Conservation (phyloP, 2,329 filamentous ascomycete genomes). For the Talaromyces sp. region DNA sequence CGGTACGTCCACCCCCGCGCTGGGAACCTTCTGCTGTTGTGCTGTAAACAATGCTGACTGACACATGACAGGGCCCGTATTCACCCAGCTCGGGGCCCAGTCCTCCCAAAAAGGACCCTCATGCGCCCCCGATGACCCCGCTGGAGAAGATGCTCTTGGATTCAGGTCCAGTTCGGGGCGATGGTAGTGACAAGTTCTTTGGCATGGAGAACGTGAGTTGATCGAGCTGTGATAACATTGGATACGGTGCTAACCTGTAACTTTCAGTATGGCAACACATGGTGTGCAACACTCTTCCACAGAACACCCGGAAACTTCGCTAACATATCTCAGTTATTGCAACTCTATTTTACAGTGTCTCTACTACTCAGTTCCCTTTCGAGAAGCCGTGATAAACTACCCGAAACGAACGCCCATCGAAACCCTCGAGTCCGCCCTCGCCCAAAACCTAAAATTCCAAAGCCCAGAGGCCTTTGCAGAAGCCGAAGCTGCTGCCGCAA, state of each 20-base stretch:
- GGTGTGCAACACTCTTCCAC: constrained; percentile 52
- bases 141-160: constrained; percentile 73
- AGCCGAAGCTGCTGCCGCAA: constrained; percentile 45
- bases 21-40: not conserved
- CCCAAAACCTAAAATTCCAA: constrained; percentile 50
- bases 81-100: constrained; percentile 42
- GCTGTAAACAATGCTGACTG: constrained; percentile 13
- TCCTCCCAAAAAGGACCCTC: constrained; percentile 56
- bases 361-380: constrained; percentile 91
- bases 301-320: not conserved
- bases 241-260: constrained; percentile 20
- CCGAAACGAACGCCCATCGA: constrained; percentile 67
- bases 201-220: constrained; percentile 89
- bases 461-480: constrained; percentile 53
- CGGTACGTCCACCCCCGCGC: constrained; percentile 23
- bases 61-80: constrained; percentile 38
- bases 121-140: constrained; percentile 52
- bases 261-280: constrained; percentile 91
- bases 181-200: constrained; percentile 97
- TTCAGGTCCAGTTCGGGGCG: constrained; percentile 71
- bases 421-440: constrained; percentile 56
- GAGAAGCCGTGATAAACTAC: constrained; percentile 89
- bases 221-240: not conserved
- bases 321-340: constrained; percentile 65
- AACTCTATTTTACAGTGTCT: constrained; percentile 97